Conservation (phyloP, 164 flowering plant genomes). For the Nymphaea colorata region DNA sequence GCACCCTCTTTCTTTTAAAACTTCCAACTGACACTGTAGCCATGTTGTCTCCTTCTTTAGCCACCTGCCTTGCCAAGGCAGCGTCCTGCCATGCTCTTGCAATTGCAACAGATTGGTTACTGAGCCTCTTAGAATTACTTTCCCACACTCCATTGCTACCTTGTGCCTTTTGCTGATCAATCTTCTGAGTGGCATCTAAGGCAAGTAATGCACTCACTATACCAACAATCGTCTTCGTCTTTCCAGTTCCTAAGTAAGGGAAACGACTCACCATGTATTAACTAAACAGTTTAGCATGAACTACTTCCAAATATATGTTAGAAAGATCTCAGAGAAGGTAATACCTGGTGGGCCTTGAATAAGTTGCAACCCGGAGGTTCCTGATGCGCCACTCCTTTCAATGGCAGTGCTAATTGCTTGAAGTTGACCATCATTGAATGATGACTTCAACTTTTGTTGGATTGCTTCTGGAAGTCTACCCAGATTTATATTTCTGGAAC, state of each 20-base stretch:
- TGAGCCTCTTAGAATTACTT: conserved; percentile 14
- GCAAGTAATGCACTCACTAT: conserved; percentile 82
- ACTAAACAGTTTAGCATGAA: background rate
- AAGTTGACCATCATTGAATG: conserved; percentile 79
- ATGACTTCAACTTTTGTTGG: conserved; percentile 45
- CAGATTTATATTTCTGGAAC: conserved; percentile 21
- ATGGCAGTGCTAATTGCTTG: conserved; percentile 58
- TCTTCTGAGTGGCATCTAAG: conserved; percentile 18
- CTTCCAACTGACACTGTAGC: conserved; percentile 18
- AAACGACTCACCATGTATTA: conserved; percentile 4
- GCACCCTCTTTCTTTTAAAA: conserved; percentile 54
- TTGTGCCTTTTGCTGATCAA: conserved; percentile 6
- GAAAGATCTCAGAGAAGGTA: background rate
- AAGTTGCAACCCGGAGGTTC: conserved; percentile 56
- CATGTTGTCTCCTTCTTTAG: conserved; percentile 31
- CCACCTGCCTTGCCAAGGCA: conserved; percentile 69
- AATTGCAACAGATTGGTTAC: conserved; percentile 56
- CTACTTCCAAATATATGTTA: background rate
- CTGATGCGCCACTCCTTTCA: conserved; percentile 27
- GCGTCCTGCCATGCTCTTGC: conserved; percentile 98
- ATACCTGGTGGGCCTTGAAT: conserved; percentile 99
- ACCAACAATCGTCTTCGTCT: conserved; percentile 87
- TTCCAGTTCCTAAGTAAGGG: conserved; percentile 73
- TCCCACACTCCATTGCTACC: conserved; percentile 13
- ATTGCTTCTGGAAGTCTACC: conserved; percentile 43